These are phyloP conservation scores for Paraphysoderma sedebokerense DNA, from an alignment of 371 early-diverging fungal genomes.

Conservation along the genomic window DNA sequence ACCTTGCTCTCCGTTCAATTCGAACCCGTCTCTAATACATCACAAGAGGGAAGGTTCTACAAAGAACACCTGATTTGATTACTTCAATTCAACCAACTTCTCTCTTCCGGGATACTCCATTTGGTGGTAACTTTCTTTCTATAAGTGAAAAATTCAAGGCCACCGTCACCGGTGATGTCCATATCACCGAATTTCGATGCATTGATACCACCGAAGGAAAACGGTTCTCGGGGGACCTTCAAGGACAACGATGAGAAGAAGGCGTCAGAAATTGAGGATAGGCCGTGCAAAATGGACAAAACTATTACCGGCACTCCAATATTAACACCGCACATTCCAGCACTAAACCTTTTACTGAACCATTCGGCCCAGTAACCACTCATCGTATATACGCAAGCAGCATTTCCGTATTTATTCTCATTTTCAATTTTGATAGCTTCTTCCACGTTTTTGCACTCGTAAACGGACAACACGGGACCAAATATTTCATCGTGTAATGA, in stretches of 20 bases:
- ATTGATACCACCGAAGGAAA: conserved; percentile 57
- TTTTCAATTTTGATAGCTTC: conserved; percentile 51
- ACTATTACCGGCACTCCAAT: conserved; percentile 44
- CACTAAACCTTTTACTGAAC: conserved; percentile 36
- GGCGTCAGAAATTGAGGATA: no score
- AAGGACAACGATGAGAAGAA: background rate
- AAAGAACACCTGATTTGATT: no score
- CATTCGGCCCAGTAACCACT: conserved; percentile 41
- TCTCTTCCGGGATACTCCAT: conserved; percentile 25
- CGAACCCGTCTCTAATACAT: no score
- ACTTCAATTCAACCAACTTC: conserved; percentile 31
- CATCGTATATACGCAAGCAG: conserved; percentile 44
- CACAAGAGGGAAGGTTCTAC: no score
- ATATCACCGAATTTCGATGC: conserved; percentile 38
- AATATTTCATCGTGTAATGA: conserved; percentile 59
- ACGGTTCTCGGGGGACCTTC: conserved; percentile 43
- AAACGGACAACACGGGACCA: conserved; percentile 50
- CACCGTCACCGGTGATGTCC: conserved; percentile 55
- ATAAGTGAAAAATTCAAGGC: conserved; percentile 44
- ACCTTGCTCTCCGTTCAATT: no score
- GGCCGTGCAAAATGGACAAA: conserved; percentile 3
- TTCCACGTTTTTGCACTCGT: conserved; percentile 24
- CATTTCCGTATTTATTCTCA: conserved; percentile 49
- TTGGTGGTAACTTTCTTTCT: conserved; percentile 49
- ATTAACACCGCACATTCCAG: conserved; percentile 60